Base-by-base conservation (phyloP, 345 rosid genomes). In the Gossypioides kirkii region DNA sequence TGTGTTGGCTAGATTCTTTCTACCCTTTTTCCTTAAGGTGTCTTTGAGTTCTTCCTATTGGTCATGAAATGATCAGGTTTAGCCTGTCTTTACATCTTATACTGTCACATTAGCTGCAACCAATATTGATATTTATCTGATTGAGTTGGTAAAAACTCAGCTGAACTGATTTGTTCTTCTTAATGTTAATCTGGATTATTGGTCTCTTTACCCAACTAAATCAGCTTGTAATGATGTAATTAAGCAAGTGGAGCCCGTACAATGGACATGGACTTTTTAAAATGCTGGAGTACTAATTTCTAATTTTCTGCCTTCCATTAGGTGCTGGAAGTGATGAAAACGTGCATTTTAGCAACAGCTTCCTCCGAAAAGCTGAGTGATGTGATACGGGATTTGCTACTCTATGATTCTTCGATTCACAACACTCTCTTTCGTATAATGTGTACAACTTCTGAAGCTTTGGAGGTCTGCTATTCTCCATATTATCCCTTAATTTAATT, bases 391-490 rank as follows among this genome's bases (percentile, higher is more conserved):
- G 84, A 88, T 70, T 77, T 95, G 75, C 78, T 92, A 78, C 89
- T 95, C 50, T 72, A 73, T 75, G 98, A 95, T 84, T 84, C 91
- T 77, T 92, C 99, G 70, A 90, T 95, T 78, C 94, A 86, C 74
- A 82, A 66, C 23, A 69, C 86, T 66, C 84, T 92, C 38, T 84
- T 88, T 62, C 92, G 94, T 72, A 84, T 91, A 77, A 78, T 86
- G 73, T 89, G 99, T 78, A 91, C 86, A 23, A 90, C 91, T 55
- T 82, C 86, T 14, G 87, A 84, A 77, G 80, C 86, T 70, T 84
- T 95, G 76, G 98, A 95, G 97, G 98, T 94, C 76, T 81, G 90
- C 61, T 32, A 42, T 80, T 60, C 59, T 74, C 59, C 47, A 26
- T 61, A 58, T 67, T 66, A 46, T 69, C 23, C 71, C 45, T 71